Base-by-base conservation (phyloP, 495 filamentous ascomycete genomes). In the Neurospora sp. region DNA sequence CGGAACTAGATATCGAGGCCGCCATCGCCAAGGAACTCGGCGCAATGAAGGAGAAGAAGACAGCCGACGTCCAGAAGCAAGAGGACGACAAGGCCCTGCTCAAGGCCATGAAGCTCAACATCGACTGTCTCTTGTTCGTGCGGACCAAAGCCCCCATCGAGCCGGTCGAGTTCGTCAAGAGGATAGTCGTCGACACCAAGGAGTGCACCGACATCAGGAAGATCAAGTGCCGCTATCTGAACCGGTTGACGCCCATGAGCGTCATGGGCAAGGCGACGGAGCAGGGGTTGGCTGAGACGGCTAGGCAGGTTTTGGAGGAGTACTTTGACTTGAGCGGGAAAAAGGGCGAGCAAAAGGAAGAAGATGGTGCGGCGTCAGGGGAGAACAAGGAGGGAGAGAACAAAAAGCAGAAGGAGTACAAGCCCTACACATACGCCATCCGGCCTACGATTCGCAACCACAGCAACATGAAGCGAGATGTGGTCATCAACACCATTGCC, bases 401-500 rank as follows among this genome's bases (percentile, higher is more conserved):
- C 37, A n/a, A 35, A 27, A 27, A 84, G 27, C 7, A 39, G 70
- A 88, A 84, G 81, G 87, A 45, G 71, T 35, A 59, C 12, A 74
- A 73, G 39, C 42, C 72, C 12, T 75, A 76, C 59, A 75, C 73
- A 3, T 99, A 93, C 77, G 96, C 96, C 27, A 98, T 99, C 73
- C 92, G 94, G 8, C 92, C 94, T 42, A 90, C 87, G 4, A 86
- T 94, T 59, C 89, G 96, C 71, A 91, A 93, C 78, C 92, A 97
- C 77, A 89, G 86, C 68, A 87, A 86, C 14, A 86, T 98, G 73
- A 91, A 88, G 74, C 85, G 96, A 61, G 89, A 93, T 72, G 78
- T 80, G 5, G 83, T 98, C 65, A 98, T 99, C 80, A 89, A 92
- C 74, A 88, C 87, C 44, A 86, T 98, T 39, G 96, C 96, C 3